phyloP scores from a whole-genome alignment of 768 basidiomycete genomes.

The Boletus edulis region DNA sequence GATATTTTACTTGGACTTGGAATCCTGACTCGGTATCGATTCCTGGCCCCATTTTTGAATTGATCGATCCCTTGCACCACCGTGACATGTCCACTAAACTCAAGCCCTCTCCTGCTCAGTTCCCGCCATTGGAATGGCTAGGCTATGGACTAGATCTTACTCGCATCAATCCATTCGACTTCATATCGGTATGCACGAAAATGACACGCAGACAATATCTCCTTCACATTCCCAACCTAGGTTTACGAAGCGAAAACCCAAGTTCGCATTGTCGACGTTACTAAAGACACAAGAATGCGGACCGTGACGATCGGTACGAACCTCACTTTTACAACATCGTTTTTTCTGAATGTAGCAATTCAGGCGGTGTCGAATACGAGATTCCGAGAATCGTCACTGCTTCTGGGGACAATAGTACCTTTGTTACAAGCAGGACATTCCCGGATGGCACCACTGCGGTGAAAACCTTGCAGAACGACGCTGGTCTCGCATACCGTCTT shows the following conservation, averaged over 20 bases:
- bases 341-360: background rate
- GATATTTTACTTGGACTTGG: too few relatives aligned
- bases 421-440: background rate
- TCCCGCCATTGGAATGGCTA: conserved; percentile 4
- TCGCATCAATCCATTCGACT: background rate
- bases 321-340: background rate
- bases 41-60: too few relatives aligned
- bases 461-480: background rate
- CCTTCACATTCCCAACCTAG: background rate
- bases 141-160: conserved; percentile 5
- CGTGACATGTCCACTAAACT: background rate
- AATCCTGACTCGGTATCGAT: too few relatives aligned
- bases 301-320: background rate
- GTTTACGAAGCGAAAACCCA: background rate
- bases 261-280: background rate
- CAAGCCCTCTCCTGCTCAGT: background rate
- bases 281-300: background rate
- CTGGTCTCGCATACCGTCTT: conserved; percentile 4
- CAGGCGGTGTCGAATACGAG: conserved; percentile 3
- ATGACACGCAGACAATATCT: background rate
- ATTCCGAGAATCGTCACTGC: conserved; percentile 1
- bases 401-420: background rate
- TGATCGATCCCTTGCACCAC: background rate
- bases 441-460: background rate
- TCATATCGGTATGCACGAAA: background rate